Conservation (phyloP, 129 eudicot genomes). For the Tanacetum coccineum region DNA sequence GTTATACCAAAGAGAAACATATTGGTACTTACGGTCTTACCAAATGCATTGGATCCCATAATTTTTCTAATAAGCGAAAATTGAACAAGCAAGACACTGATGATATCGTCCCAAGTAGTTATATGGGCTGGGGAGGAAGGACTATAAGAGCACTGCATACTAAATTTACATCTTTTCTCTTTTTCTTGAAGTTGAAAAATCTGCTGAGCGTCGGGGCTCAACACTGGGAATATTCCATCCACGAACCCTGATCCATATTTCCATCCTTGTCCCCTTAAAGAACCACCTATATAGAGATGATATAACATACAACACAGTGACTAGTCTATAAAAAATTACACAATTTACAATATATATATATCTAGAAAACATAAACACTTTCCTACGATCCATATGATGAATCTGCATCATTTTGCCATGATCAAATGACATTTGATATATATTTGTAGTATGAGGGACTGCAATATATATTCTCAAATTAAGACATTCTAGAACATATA, state of each 20-base stretch:
- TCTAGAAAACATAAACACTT: not conserved
- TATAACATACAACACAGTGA: too few relatives aligned
- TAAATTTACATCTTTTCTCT: constrained; percentile 42
- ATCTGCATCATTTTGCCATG: too few relatives aligned
- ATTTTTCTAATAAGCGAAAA: constrained; percentile 67
- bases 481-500: too few relatives aligned
- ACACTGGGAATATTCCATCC: constrained; percentile 86
- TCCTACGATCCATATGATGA: constrained; percentile 4
- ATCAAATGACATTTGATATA: not conserved
- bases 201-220: constrained; percentile 70
- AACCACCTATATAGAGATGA: constrained; percentile 51
- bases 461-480: not conserved
- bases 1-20: too few relatives aligned
- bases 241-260: constrained; percentile 94
- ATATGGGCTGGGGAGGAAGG: constrained; percentile 65
- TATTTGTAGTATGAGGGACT: not conserved
- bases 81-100: constrained; percentile 69
- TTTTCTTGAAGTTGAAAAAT: constrained; percentile 58
- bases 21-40: constrained; percentile 24
- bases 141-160: constrained; percentile 54
- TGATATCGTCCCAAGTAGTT: constrained; percentile 77
- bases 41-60: constrained; percentile 60
- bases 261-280: constrained; percentile 90
- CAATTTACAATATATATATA: not conserved
- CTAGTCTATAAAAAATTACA: not conserved